These are phyloP conservation scores for Fragaria iinumae DNA, from an alignment of 306 rosid species.

Conservation along the genomic window DNA sequence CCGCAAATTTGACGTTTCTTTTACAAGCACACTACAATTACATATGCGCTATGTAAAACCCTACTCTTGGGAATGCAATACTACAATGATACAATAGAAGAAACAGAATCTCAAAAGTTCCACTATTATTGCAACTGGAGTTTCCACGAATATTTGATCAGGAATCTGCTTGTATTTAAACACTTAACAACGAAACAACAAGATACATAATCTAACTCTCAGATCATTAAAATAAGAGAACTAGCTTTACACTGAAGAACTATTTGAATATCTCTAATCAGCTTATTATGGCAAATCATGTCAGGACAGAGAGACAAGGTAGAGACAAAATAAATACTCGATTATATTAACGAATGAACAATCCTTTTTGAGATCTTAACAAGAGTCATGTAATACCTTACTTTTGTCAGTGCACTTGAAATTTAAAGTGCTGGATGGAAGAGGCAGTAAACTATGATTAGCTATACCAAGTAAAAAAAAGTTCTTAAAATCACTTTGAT, in stretches of 20 bases:
- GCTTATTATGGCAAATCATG: not conserved
- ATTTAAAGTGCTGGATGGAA: not conserved
- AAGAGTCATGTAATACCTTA: not conserved
- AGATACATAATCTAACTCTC: not conserved
- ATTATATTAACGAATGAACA: not conserved
- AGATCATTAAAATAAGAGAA: not conserved
- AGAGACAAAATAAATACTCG: not conserved
- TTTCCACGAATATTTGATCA: not conserved
- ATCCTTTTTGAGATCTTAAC: not conserved
- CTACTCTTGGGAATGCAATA: not conserved
- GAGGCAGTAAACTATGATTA: not conserved
- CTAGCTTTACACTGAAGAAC: not conserved
- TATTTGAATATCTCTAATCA: not conserved
- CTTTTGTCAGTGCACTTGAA: not conserved
- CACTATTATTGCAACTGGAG: not conserved
- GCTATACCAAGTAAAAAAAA: not conserved
- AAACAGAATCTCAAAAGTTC: not conserved
- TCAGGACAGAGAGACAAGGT: not conserved
- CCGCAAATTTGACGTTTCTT: not conserved
- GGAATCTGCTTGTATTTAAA: not conserved
- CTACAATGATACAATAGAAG: not conserved
- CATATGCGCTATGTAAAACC: not conserved
- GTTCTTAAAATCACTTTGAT: not conserved
- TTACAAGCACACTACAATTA: not conserved
- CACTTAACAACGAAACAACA: not conserved